Evolutionary conservation across 805 yeast species (phyloP), one percentile per base, ranked within the genome.

Genomic region (Zygosaccharomyces kombuchaensis): DNA sequence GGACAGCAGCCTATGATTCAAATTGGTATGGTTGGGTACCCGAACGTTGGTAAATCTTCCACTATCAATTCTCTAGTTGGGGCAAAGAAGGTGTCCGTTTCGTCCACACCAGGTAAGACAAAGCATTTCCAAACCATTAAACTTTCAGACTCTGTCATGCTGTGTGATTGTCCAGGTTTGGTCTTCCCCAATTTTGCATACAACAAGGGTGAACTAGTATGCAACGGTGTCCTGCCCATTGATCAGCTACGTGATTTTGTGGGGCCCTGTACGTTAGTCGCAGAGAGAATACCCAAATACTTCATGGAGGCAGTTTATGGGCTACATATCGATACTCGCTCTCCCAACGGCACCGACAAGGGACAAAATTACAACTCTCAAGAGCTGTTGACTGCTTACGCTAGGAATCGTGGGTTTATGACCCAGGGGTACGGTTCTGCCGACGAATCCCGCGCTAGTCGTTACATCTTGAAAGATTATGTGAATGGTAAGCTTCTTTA

Each of bases 141-240:
- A 61, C 75, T 93, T 36, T 80, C 96, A 1, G 86, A 84, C 43
- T 76, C 84, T 30, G 93, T 93, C 2, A 75, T 89, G 55, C 73
- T 93, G 43, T 93, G 98, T 69, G 99, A 93, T 75, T 93, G 99
- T 74, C 99, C 99, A 2, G 99, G 99, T 77, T 75, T 93, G 51
- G 99, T 93, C 13, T 93, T 93, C 73, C 99, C 99, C 19, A 93
- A 91, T 60, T 93, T 93, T 64, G 98, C 98, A 6, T 87, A 86
- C 63, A 87, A 96, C 19, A 90, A 89, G 60, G 98, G 95, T 57
- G 99, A 93, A 59, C 76, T 93, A 59, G 99, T 93, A 0, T 89
- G 97, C 71, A 87, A 89, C 61, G 99, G 99, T 76, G 96, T 93
- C n/a, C 75, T 93, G 46, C 99, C 99, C 16, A 93, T 93, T 57